Evolutionary conservation across 2,329 filamentous ascomycete genomes (phyloP), one percentile per base, ranked within the genome.

Genomic region (Arthrobotrys sphaeroides): DNA sequence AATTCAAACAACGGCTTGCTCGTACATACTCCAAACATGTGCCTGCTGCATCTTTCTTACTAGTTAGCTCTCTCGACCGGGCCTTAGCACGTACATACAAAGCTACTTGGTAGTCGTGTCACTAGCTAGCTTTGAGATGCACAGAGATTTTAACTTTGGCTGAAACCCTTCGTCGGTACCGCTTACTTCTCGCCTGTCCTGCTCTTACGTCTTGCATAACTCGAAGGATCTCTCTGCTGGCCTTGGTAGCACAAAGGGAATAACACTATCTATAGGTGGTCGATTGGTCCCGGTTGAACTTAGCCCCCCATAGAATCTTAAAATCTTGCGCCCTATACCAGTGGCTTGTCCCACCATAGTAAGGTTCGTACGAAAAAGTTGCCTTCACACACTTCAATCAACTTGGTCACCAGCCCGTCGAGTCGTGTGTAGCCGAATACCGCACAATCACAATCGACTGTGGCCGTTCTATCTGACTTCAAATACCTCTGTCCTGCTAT

Each of bases 241-340:
- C 20, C n/a, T 47, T 57, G 61, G 70, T 74, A 43, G 43, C 43
- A 74, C 70, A 74, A 59, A 57, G 66, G 16, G 49, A 60, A 38
- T 55, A 51, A 49, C 36, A 28, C 40, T 26, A 31, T 43, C 43
- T 47, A 36, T 45, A 57, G 24, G 59, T 49, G 26, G 45, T 36
- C 22, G 26, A 60, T 20, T 31, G 16, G 33, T 33, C 47, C 47
- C 18, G 43, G 36, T 42, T 36, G 13, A 20, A 20, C 59, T 59
- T 36, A 36, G 9, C 16, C 36, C 31, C 53, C 10, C 28, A 38
- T 36, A 38, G 24, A 42, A 42, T 7, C 57, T 55, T 70, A 59
- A 61, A 55, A 62, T 55, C 55, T 42, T 53, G 55, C n/a, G 31
- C 65, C n/a, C 31, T 51, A 51, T 33, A 28, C 18, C 28, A 53